Conservation (phyloP, 2,329 filamentous ascomycete species). For the Aureobasidium lini region DNA sequence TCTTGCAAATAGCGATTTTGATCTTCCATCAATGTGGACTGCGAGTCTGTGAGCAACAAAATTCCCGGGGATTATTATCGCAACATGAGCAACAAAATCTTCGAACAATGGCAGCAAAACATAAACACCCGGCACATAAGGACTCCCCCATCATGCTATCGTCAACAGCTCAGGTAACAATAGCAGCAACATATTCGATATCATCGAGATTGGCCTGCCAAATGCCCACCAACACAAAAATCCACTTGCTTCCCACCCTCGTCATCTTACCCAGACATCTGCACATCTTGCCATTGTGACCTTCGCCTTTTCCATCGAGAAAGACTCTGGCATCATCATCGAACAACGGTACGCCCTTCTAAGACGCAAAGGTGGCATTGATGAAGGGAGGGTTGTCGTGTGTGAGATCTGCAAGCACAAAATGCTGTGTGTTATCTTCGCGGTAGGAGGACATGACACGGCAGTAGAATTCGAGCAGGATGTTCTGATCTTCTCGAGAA, state of each 20-base stretch:
- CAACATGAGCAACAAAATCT: not conserved
- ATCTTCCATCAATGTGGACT: not conserved
- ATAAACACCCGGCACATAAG: not conserved
- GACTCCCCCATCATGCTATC: not conserved
- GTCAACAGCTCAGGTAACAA: conserved; percentile 23
- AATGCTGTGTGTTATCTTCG: conserved; percentile 51
- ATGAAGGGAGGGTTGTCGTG: conserved; percentile 51
- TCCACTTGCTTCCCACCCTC: conserved; percentile 35
- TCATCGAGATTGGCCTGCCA: conserved; percentile 49
- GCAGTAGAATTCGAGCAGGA: conserved; percentile 56
- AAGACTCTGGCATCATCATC: conserved; percentile 39
- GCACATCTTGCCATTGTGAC: conserved; percentile 31
- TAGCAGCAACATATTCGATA: conserved; percentile 43
- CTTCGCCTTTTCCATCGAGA: conserved; percentile 22
- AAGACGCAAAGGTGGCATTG: conserved; percentile 40
- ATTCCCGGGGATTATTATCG: not conserved
- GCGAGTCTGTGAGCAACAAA: not conserved
- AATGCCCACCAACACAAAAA: conserved; percentile 42
- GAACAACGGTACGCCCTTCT: conserved; percentile 38
- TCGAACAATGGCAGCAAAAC: not conserved
- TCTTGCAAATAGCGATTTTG: not conserved
- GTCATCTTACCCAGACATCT: conserved; percentile 44
- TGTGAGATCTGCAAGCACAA: conserved; percentile 58
- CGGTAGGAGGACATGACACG: conserved; percentile 52
- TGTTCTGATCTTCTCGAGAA: conserved; percentile 40